Conservation (phyloP, 2,329 filamentous ascomycete genomes). For the Cercospora canescens region DNA sequence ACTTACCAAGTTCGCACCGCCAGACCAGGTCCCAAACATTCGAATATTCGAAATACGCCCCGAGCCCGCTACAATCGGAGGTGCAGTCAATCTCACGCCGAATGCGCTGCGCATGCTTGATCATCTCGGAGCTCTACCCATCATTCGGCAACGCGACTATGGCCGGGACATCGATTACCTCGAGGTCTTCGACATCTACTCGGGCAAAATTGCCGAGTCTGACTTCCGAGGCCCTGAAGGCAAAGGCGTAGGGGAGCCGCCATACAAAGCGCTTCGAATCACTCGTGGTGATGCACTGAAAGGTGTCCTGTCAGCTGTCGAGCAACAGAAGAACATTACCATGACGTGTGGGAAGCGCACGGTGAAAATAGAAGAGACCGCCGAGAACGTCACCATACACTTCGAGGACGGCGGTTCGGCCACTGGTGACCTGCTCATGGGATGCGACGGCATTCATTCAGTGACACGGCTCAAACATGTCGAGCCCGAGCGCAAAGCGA, state of each 20-base stretch:
- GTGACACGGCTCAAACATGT: constrained; percentile 46
- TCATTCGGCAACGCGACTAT: constrained; percentile 42
- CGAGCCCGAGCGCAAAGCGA: constrained; percentile 44
- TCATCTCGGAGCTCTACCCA: constrained; percentile 36
- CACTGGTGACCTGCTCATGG: constrained; percentile 38
- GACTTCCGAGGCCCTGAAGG: constrained; percentile 45
- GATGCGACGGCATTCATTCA: constrained; percentile 42
- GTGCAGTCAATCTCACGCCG: constrained; percentile 51
- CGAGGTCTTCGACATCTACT: constrained; percentile 48
- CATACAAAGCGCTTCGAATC: constrained; percentile 47
- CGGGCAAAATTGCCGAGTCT: constrained; percentile 45
- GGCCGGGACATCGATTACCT: constrained; percentile 45
- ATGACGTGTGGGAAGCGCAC: constrained; percentile 47
- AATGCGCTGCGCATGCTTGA: constrained; percentile 45
- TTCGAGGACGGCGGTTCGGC: constrained; percentile 39
- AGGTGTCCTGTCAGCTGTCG: constrained; percentile 43
- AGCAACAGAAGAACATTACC: constrained; percentile 42
- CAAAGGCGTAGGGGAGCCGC: constrained; percentile 45
- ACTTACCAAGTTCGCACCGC: constrained; percentile 46
- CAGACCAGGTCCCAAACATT: constrained; percentile 40
- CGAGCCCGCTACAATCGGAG: constrained; percentile 46
- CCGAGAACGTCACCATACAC: constrained; percentile 36
- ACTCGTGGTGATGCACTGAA: constrained; percentile 47
- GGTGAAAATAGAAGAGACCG: constrained; percentile 40
- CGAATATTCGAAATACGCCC: constrained; percentile 52